Percentiles rank a stretch among this genome's conserved stretches.
These are phyloP conservation scores for Cladosporium sp. DNA, from an alignment of 2,329 filamentous ascomycete species.

Conservation along the genomic window DNA sequence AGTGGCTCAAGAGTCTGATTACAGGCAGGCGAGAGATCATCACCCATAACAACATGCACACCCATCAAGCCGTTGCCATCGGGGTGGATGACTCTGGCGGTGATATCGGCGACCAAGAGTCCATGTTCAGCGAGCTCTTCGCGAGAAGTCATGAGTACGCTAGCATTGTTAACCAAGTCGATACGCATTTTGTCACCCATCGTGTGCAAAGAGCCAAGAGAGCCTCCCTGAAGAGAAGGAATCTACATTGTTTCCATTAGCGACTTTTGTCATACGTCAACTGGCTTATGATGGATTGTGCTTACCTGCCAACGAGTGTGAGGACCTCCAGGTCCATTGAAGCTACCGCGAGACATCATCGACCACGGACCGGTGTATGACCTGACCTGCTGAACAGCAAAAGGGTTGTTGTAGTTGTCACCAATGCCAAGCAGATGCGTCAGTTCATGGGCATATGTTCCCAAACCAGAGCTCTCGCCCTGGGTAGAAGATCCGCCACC, in stretches of 20 bases:
- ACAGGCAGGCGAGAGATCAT: slow-evolving; percentile 45
- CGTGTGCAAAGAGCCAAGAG: slow-evolving; percentile 51
- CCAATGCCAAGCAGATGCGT: slow-evolving; percentile 50
- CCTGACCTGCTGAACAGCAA: slow-evolving; percentile 42
- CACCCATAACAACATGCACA: slow-evolving; percentile 44
- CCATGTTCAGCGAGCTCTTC: slow-evolving; percentile 38
- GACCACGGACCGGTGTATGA: slow-evolving; percentile 51
- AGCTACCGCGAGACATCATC: slow-evolving; percentile 49
- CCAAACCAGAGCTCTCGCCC: slow-evolving; percentile 51
- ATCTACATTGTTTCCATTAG: slow-evolving; percentile 32
- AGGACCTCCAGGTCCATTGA: slow-evolving; percentile 50
- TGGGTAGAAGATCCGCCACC: slow-evolving; percentile 51
- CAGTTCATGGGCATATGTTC: slow-evolving; percentile 52
- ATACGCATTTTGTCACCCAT: slow-evolving; percentile 52
- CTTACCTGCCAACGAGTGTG: slow-evolving; percentile 45
- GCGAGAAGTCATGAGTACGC: slow-evolving; percentile 44
- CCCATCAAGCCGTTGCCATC: slow-evolving; percentile 43
- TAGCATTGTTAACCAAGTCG: slow-evolving; percentile 42
- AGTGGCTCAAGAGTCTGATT: slow-evolving; percentile 39
- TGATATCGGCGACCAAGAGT: slow-evolving; percentile 43
- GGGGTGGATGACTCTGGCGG: slow-evolving; percentile 41
- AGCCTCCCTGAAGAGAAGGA: slow-evolving; percentile 45
- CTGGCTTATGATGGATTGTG: neutral
- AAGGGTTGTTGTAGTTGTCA: slow-evolving; percentile 56
- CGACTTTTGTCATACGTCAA: neutral